phyloP scores from a whole-genome alignment of 768 basidiomycete species.

The Amanita pseudoporphyria region DNA sequence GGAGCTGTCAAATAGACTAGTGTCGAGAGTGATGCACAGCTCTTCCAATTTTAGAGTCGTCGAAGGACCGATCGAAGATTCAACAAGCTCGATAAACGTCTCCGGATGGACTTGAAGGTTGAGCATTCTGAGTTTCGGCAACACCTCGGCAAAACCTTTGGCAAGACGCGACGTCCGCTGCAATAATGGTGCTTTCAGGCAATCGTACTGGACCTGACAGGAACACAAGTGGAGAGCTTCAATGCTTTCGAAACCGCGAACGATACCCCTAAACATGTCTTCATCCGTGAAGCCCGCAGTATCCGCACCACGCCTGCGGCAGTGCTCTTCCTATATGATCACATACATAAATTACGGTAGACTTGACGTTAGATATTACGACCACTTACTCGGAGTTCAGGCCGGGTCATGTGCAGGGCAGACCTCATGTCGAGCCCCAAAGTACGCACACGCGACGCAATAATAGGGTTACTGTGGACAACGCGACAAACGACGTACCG shows the following conservation, averaged over 20 bases:
- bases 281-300: background rate
- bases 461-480: background rate
- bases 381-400: background rate
- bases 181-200: background rate
- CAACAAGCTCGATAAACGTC: constrained; percentile 4
- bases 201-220: constrained; percentile 2
- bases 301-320: background rate
- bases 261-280: constrained; percentile 2
- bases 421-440: constrained; percentile 2
- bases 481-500: background rate
- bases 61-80: background rate
- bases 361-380: background rate
- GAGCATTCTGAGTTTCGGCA: constrained; percentile 1
- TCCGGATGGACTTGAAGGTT: constrained; percentile 5
- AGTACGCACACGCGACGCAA: background rate
- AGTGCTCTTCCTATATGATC: constrained; percentile 1
- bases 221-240: constrained; percentile 2
- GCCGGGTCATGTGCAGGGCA: constrained; percentile 1
- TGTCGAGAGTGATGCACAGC: background rate
- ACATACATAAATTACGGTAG: background rate
- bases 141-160: background rate
- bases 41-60: background rate
- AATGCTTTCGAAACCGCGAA: constrained; percentile 2
- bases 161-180: background rate
- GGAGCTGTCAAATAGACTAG: background rate